phyloP scores from a whole-genome alignment of 2,329 filamentous ascomycete species.

The Beauveria caledonica region DNA sequence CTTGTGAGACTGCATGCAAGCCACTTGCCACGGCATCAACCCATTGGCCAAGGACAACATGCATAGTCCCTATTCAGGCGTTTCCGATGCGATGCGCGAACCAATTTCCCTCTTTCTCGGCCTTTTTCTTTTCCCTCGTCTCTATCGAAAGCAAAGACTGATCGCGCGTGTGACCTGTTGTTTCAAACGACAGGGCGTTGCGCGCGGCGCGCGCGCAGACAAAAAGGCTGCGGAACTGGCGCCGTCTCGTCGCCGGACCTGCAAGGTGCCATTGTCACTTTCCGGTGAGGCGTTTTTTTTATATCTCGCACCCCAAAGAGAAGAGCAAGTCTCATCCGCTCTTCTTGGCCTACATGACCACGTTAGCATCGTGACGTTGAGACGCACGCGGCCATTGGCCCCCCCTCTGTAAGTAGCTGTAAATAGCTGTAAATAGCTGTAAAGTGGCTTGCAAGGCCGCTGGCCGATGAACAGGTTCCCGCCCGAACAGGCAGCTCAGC shows the following conservation, averaged over 20 bases:
- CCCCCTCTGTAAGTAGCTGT: neutral
- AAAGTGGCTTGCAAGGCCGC: neutral
- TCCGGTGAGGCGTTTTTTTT: no score
- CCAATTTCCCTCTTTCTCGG: neutral
- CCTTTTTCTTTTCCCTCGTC: neutral
- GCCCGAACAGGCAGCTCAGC: conserved; percentile 2
- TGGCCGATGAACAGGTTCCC: neutral
- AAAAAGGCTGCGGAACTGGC: no score
- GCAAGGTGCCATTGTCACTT: no score
- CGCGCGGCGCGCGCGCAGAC: no score
- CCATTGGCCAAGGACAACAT: no score
- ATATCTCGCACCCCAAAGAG: no score
- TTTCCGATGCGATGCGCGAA: no score
- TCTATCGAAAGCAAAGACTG: neutral
- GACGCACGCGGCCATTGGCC: neutral
- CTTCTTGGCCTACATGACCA: neutral
- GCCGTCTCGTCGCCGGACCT: no score
- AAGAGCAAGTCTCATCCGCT: neutral
- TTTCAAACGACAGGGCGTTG: neutral
- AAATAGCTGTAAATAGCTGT: neutral
- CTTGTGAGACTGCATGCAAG: no score
- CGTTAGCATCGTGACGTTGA: neutral
- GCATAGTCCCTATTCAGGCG: no score
- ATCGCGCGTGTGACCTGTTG: neutral
- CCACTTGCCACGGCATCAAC: no score